These are phyloP conservation scores for Nakazawaea wickerhamii DNA, from an alignment of 805 yeast genomes.

Conservation along the genomic window DNA sequence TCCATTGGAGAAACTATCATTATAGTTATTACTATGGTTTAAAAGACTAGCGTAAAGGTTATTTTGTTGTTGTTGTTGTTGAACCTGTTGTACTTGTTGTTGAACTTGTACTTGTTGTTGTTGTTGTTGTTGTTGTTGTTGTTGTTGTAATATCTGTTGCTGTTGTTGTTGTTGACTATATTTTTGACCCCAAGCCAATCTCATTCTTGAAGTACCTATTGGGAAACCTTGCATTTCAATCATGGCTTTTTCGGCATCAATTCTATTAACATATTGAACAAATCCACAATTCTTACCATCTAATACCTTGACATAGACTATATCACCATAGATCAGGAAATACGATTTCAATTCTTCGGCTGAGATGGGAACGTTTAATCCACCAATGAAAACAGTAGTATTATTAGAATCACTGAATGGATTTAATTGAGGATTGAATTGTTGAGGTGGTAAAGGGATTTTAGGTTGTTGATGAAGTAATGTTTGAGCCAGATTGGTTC, in stretches of 20 bases:
- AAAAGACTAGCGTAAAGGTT: conserved; percentile 7
- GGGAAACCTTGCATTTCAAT: conserved; percentile 86
- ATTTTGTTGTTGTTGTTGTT: conserved; percentile 13
- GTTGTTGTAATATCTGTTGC: conserved; percentile 16
- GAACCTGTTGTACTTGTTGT: conserved; percentile 10
- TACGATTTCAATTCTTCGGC: conserved; percentile 56
- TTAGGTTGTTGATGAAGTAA: conserved; percentile 14
- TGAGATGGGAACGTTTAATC: conserved; percentile 52
- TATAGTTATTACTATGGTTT: conserved; percentile 2
- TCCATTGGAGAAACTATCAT: conserved; percentile 1
- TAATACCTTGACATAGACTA: conserved; percentile 75
- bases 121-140: conserved; percentile 8
- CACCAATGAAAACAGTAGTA: conserved; percentile 78
- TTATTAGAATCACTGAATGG: conserved; percentile 71
- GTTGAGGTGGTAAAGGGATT: conserved; percentile 22
- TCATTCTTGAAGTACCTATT: conserved; percentile 74
- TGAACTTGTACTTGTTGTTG: conserved; percentile 13
- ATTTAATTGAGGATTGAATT: conserved; percentile 41
- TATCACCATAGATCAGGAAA: conserved; percentile 66
- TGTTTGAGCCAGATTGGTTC: conserved; percentile 15
- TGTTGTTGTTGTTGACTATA: conserved; percentile 26
- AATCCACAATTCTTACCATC: conserved; percentile 78
- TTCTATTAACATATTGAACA: conserved; percentile 72
- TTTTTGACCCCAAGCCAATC: conserved; percentile 79
- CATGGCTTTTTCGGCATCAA: conserved; percentile 82